A percentile compares a stretch with the other conserved stretches of the same genome.
Evolutionary conservation across 179 eudicot genomes (phyloP).

Genomic region (Amaranthus tricolor): DNA sequence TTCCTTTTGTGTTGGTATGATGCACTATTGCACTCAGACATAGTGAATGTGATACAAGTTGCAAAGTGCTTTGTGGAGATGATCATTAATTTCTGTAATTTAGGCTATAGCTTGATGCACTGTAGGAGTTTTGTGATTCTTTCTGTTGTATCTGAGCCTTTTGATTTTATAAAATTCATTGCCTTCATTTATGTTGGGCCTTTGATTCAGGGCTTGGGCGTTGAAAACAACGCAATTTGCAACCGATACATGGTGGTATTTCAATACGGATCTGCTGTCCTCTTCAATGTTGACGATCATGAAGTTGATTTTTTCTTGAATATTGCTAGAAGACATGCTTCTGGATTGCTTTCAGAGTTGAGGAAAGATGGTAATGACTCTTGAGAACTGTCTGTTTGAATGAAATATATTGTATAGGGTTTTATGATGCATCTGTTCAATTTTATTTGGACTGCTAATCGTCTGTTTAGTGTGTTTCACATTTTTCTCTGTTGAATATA

Average conservation of each 20-base stretch:
- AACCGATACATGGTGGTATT: slow-evolving; percentile 85
- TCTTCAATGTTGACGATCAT: slow-evolving; percentile 81
- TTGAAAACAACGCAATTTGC: slow-evolving; percentile 33
- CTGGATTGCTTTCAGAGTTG: slow-evolving; percentile 74
- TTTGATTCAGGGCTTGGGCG: slow-evolving; percentile 47
- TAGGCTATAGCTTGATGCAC: slow-evolving; percentile 1
- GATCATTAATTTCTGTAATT: background rate
- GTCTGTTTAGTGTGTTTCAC: too few relatives aligned
- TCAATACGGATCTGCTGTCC: slow-evolving; percentile 87
- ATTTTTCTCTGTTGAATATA: too few relatives aligned
- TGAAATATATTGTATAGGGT: background rate
- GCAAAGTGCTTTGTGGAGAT: background rate
- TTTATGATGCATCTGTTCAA: background rate
- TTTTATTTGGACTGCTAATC: background rate
- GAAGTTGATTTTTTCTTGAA: slow-evolving; percentile 71
- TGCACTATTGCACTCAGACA: too few relatives aligned
- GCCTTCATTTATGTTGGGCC: background rate
- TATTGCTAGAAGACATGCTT: slow-evolving; percentile 73
- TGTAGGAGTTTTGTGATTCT: slow-evolving; percentile 4
- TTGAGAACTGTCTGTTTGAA: background rate
- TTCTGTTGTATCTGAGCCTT: background rate
- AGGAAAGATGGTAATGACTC: slow-evolving; percentile 68
- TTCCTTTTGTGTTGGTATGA: too few relatives aligned
- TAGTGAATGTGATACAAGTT: background rate
- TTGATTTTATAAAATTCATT: background rate